Evolutionary conservation across 495 filamentous ascomycete genomes (phyloP).

Genomic region (Xylaria bambusicola): DNA sequence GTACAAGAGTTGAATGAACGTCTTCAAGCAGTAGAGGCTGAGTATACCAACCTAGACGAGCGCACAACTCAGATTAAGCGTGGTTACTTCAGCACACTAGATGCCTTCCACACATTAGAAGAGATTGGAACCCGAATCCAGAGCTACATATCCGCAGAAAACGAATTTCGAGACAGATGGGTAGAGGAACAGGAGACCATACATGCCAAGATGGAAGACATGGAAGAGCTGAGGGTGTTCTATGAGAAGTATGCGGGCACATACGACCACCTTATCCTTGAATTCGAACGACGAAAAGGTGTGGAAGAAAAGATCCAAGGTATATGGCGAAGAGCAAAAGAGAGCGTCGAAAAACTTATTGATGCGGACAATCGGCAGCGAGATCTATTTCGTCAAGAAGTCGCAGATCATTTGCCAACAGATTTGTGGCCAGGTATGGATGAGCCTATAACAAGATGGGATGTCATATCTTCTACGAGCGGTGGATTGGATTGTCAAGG

Average conservation of each 20-base stretch:
- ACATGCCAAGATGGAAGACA: constrained; percentile 65
- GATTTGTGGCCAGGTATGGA: constrained; percentile 83
- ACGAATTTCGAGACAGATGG: constrained; percentile 75
- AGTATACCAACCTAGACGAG: constrained; percentile 58
- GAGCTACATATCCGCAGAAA: constrained; percentile 66
- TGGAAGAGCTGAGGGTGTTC: constrained; percentile 70
- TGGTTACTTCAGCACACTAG: constrained; percentile 49
- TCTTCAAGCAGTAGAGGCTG: constrained; percentile 72
- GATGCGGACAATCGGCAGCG: constrained; percentile 72
- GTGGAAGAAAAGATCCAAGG: constrained; percentile 71
- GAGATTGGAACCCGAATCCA: constrained; percentile 65
- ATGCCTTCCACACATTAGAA: constrained; percentile 67
- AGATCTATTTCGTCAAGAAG: constrained; percentile 76
- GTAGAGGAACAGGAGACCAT: constrained; percentile 71
- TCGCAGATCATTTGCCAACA: constrained; percentile 81
- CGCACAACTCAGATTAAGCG: constrained; percentile 57
- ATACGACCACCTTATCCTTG: constrained; percentile 81
- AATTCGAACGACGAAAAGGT: constrained; percentile 71
- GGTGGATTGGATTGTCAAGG: constrained; percentile 16
- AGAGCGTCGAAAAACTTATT: constrained; percentile 73
- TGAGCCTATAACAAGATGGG: constrained; percentile 42
- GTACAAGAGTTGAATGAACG: constrained; percentile 78
- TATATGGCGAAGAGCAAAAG: constrained; percentile 72
- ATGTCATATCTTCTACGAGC: constrained; percentile 41
- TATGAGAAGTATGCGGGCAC: constrained; percentile 83